Conservation (phyloP, 116 monocot species). For the Phalaenopsis hybrid region DNA sequence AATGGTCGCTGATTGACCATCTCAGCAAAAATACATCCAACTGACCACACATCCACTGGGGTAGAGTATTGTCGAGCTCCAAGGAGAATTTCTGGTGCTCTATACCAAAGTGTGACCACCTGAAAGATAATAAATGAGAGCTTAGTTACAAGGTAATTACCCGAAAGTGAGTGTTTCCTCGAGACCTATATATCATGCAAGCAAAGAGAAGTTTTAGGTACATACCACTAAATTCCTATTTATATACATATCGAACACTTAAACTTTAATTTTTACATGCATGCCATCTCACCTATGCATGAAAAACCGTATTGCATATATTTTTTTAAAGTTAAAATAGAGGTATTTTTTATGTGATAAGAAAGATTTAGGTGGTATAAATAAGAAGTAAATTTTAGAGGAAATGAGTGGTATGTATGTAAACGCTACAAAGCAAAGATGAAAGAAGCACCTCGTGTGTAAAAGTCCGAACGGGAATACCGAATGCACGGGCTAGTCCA, state of each 20-base stretch:
- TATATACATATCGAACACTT: too few species aligned
- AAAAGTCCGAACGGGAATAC: constrained; percentile 88
- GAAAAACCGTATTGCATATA: too few species aligned
- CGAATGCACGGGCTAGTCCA: constrained; percentile 94
- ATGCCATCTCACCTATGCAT: too few species aligned
- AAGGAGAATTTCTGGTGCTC: constrained; percentile 95
- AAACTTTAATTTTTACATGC: too few species aligned
- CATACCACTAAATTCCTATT: too few species aligned
- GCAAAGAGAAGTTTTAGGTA: too few species aligned
- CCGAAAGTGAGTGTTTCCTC: background rate
- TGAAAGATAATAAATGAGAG: constrained; percentile 19
- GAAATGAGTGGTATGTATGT: too few species aligned
- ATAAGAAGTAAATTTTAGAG: background rate
- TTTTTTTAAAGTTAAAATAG: too few species aligned
- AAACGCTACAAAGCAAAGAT: background rate
- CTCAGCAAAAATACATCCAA: constrained; percentile 97
- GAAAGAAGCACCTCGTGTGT: constrained; percentile 75
- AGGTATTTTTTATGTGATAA: too few species aligned
- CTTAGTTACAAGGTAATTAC: background rate
- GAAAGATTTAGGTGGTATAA: too few species aligned
- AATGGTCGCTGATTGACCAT: constrained; percentile 87
- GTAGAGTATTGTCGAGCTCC: constrained; percentile 88
- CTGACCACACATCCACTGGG: constrained; percentile 94
- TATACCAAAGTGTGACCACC: constrained; percentile 98
- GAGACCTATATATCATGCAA: background rate